Conservation (phyloP, 2,329 filamentous ascomycete species). For the Remersonia thermophila region DNA sequence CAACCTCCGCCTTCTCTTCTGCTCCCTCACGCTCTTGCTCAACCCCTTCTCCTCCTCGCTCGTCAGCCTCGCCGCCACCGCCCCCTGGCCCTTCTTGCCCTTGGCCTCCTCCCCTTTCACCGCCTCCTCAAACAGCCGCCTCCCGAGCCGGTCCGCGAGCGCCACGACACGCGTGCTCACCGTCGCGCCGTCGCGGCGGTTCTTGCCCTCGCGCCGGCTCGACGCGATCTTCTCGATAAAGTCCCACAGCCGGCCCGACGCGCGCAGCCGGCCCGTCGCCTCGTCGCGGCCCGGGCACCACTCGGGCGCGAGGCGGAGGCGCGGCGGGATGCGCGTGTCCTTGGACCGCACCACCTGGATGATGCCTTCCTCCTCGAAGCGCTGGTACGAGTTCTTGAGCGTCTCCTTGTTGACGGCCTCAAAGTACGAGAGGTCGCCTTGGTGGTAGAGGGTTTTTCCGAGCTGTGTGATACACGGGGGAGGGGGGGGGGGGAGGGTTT, state of each 20-base stretch:
- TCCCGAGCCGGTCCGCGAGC: conserved; percentile 63
- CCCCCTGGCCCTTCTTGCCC: conserved; percentile 16
- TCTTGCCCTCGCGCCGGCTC: conserved; percentile 83
- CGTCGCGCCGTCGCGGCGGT: conserved; percentile 81
- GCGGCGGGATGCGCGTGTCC: conserved; percentile 47
- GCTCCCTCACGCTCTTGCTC: conserved; percentile 31
- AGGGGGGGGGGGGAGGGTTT: no score
- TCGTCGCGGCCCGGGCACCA: conserved; percentile 62
- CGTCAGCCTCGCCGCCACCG: conserved; percentile 31
- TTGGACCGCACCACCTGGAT: conserved; percentile 60
- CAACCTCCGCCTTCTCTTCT: conserved; percentile 35
- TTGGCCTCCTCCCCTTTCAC: conserved; percentile 24
- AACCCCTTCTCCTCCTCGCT: conserved; percentile 37
- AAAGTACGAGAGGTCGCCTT: conserved; percentile 93
- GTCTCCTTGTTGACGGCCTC: conserved; percentile 98
- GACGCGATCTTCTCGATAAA: conserved; percentile 82
- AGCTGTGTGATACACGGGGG: conserved; percentile 42
- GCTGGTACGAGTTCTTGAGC: conserved; percentile 79
- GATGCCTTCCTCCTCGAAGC: conserved; percentile 86
- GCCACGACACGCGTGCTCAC: conserved; percentile 70
- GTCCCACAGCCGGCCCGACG: conserved; percentile 73
- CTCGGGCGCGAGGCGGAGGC: conserved; percentile 56
- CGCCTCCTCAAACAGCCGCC: conserved; percentile 52
- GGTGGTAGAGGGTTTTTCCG: conserved; percentile 93
- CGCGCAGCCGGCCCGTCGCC: conserved; percentile 46